Evolutionary conservation across 768 basidiomycete genomes (phyloP).

Genomic region (Cyclocybe cylindracea): DNA sequence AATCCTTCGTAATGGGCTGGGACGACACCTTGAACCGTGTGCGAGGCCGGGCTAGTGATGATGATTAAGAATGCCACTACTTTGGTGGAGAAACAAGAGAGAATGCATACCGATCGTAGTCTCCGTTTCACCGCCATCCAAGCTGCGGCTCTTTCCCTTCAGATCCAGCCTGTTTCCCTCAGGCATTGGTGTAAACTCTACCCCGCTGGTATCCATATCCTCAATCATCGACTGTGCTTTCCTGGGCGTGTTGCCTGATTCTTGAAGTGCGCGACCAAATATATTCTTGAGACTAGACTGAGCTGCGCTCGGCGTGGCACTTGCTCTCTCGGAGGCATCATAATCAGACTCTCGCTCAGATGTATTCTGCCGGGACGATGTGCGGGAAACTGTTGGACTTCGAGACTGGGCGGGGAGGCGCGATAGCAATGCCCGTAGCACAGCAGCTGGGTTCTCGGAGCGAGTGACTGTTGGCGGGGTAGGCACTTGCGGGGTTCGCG

Average conservation of each 20-base stretch:
- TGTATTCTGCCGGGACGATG: conserved; percentile 29
- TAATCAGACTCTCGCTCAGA: conserved; percentile 62
- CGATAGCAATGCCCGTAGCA: conserved; percentile 62
- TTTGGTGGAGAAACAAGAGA: conserved; percentile 6
- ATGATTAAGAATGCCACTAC: conserved; percentile 6
- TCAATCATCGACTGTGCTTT: conserved; percentile 47
- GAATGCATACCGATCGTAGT: conserved; percentile 47
- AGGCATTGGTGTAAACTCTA: conserved; percentile 54
- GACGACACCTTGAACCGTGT: conserved; percentile 39
- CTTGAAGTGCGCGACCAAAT: conserved; percentile 65
- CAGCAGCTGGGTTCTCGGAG: conserved; percentile 51
- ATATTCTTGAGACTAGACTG: conserved; percentile 63
- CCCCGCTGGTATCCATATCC: conserved; percentile 62
- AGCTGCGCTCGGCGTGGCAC: conserved; percentile 45
- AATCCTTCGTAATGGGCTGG: conserved; percentile 36
- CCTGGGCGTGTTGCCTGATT: conserved; percentile 64
- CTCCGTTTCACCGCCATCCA: conserved; percentile 71
- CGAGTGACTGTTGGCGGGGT: conserved; percentile 20
- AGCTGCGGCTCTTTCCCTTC: conserved; percentile 56
- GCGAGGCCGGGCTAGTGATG: conserved; percentile 25
- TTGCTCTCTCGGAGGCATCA: conserved; percentile 44
- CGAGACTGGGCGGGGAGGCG: conserved; percentile 45
- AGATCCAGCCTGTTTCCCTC: conserved; percentile 38
- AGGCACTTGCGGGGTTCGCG: conserved; percentile 35
- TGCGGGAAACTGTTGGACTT: conserved; percentile 14